Percentiles rank a stretch among this genome's conserved stretches.
These are phyloP conservation scores for Adansonia digitata DNA, from an alignment of 345 rosid genomes.

Conservation along the genomic window DNA sequence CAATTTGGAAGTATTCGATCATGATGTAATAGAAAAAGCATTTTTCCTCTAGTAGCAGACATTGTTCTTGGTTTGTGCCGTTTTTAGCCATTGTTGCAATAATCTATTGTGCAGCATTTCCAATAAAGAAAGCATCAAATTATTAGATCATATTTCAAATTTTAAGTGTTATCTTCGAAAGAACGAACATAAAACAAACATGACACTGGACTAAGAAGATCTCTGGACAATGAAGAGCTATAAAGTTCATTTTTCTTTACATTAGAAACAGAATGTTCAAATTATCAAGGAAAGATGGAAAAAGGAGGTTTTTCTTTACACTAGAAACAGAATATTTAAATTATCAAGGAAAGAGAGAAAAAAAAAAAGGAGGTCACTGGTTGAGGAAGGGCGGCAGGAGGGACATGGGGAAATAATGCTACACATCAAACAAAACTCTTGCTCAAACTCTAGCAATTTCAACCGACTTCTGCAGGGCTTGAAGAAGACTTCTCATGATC, in stretches of 20 bases:
- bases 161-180: background rate
- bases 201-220: background rate
- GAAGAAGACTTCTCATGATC: conserved; percentile 90
- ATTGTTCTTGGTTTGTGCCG: background rate
- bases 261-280: background rate
- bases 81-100: background rate
- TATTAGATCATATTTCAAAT: background rate
- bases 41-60: background rate
- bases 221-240: background rate
- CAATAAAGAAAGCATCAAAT: background rate
- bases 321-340: background rate
- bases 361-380: background rate
- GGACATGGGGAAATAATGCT: background rate
- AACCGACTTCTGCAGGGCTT: conserved; percentile 66
- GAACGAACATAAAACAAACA: background rate
- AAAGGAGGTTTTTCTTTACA: background rate
- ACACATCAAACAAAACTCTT: background rate
- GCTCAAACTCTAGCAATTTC: conserved; percentile 53
- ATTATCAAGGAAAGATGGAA: background rate
- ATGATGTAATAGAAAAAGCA: background rate
- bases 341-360: background rate
- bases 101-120: background rate
- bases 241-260: background rate
- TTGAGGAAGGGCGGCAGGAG: background rate
- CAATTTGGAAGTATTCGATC: background rate